Percentiles rank a stretch among this genome's conserved stretches.
phyloP scores from a whole-genome alignment of 2,329 filamentous ascomycete genomes.

The Colletotrichum tamarilloi region DNA sequence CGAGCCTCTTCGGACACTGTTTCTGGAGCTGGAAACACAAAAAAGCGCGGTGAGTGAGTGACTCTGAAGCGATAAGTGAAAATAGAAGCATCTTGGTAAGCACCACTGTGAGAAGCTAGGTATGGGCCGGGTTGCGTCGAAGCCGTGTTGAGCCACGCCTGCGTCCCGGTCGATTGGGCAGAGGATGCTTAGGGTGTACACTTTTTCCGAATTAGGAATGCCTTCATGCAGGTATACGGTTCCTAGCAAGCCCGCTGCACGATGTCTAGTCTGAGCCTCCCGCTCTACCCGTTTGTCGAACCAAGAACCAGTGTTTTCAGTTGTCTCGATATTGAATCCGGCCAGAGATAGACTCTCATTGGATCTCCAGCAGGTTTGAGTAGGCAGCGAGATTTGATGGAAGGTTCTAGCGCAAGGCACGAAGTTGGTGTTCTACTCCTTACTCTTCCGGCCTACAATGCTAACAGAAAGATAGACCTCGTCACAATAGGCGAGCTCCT shows the following conservation, averaged over 20 bases:
- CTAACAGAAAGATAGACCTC: background rate
- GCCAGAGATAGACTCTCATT: background rate
- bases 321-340: background rate
- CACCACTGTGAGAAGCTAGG: background rate
- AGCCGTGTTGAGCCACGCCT: background rate
- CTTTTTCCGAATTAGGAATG: background rate
- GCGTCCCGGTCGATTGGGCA: slow-evolving; percentile 20
- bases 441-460: background rate
- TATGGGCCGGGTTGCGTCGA: slow-evolving; percentile 15
- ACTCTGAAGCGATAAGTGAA: slow-evolving; percentile 1
- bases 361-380: background rate
- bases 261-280: slow-evolving; percentile 7
- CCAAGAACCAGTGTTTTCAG: background rate
- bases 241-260: slow-evolving; percentile 4
- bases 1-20: background rate
- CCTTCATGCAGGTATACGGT: slow-evolving; percentile 10
- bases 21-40: background rate
- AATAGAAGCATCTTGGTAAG: slow-evolving; percentile 36
- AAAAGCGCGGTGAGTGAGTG: background rate
- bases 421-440: background rate
- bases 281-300: slow-evolving; percentile 10
- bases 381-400: background rate
- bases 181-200: slow-evolving; percentile 11
- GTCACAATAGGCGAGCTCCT: background rate
- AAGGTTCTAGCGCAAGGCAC: background rate